Conservation (phyloP, 345 rosid species). For the Citrus trifoliata region DNA sequence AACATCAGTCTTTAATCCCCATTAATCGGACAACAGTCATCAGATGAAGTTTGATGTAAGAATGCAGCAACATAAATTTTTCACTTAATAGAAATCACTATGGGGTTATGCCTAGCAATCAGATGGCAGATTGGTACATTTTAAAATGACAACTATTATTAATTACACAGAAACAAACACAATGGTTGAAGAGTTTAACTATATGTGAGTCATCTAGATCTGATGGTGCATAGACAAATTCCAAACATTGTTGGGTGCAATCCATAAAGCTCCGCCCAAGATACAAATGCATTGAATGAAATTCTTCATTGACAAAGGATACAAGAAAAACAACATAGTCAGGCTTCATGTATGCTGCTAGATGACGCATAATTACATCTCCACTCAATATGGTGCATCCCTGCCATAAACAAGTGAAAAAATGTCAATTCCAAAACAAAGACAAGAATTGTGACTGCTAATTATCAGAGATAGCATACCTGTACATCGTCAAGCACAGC, state of each 20-base stretch:
- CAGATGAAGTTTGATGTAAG: neutral
- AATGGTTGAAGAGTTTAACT: neutral
- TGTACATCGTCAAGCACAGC: constrained; percentile 74
- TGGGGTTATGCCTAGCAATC: neutral
- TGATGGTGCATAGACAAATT: neutral
- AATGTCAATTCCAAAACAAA: constrained; percentile 10
- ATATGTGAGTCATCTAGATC: neutral
- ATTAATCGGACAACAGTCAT: constrained; percentile 38
- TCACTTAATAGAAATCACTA: neutral
- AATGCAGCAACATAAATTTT: neutral
- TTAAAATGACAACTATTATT: neutral
- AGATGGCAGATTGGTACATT: neutral
- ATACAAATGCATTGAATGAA: neutral
- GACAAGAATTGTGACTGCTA: neutral
- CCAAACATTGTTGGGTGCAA: neutral
- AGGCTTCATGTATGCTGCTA: constrained; percentile 74
- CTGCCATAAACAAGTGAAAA: constrained; percentile 29
- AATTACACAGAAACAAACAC: too few species aligned
- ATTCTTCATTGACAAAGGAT: constrained; percentile 41
- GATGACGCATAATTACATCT: constrained; percentile 86
- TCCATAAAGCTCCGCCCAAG: neutral
- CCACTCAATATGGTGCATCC: constrained; percentile 96
- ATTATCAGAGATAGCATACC: constrained; percentile 33
- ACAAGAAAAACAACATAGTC: constrained; percentile 88
- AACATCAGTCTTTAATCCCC: constrained; percentile 69